Conservation (phyloP, 2,329 filamentous ascomycete species). For the Pseudogymnoascus sp. region DNA sequence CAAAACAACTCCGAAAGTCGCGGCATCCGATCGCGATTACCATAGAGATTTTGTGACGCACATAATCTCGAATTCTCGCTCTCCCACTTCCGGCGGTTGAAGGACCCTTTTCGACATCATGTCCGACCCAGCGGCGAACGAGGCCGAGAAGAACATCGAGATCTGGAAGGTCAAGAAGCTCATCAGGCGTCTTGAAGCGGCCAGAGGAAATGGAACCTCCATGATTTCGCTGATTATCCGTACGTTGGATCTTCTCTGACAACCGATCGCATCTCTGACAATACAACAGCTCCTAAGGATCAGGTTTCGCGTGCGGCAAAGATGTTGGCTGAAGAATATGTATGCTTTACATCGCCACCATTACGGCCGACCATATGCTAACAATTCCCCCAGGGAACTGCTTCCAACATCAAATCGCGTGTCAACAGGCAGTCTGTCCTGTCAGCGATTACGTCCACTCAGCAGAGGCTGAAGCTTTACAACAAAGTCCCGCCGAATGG, state of each 20-base stretch:
- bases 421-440: slow-evolving; percentile 97
- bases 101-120: slow-evolving; percentile 46
- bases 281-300: slow-evolving; percentile 75
- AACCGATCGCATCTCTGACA: slow-evolving; percentile 25
- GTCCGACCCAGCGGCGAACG: slow-evolving; percentile 78
- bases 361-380: slow-evolving; percentile 17
- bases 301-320: slow-evolving; percentile 93
- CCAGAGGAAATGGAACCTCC: slow-evolving; percentile 95
- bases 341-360: slow-evolving; percentile 39
- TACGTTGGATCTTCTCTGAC: slow-evolving; percentile 38
- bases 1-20: slow-evolving; percentile 7
- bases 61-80: neutral
- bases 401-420: slow-evolving; percentile 98
- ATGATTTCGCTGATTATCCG: slow-evolving; percentile 99
- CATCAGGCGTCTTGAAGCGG: slow-evolving; percentile 95
- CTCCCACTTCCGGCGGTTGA: slow-evolving; percentile 1
- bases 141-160: slow-evolving; percentile 95
- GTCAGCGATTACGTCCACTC: slow-evolving; percentile 96
- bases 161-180: slow-evolving; percentile 99
- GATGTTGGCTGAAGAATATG: slow-evolving; percentile 99
- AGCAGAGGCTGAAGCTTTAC: slow-evolving; percentile 98
- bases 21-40: slow-evolving; percentile 7
- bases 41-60: slow-evolving; percentile 4
- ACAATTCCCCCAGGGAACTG: slow-evolving; percentile 62
- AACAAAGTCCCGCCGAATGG: slow-evolving; percentile 98